These are phyloP conservation scores for Lathyrus sativus DNA, from an alignment of 306 rosid genomes.

Conservation along the genomic window DNA sequence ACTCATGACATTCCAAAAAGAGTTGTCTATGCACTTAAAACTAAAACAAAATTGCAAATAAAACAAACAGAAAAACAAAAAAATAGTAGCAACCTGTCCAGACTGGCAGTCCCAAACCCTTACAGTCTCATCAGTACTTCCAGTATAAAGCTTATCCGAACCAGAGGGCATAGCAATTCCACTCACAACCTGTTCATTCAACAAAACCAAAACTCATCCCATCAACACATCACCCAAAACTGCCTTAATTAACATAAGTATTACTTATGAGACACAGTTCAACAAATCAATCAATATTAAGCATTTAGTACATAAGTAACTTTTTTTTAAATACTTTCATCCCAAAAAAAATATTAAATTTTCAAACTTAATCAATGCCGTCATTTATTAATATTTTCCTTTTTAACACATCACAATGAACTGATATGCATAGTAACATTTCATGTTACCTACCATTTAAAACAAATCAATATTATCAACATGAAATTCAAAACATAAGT, in stretches of 20 bases:
- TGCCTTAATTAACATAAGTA: slow-evolving; percentile 2
- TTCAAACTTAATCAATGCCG: not conserved
- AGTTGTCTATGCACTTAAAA: not conserved
- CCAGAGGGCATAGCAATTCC: slow-evolving; percentile 92
- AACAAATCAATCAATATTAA: not conserved
- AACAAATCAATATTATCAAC: not conserved
- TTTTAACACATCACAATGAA: not conserved
- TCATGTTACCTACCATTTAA: not conserved
- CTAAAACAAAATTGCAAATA: slow-evolving; percentile 5
- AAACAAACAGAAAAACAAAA: not conserved
- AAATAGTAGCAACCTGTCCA: slow-evolving; percentile 71
- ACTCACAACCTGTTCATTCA: slow-evolving; percentile 70
- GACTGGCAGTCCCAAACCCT: slow-evolving; percentile 95
- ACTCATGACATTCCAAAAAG: slow-evolving; percentile 7
- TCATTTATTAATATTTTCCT: not conserved
- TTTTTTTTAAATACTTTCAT: not conserved
- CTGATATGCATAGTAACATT: not conserved
- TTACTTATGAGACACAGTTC: not conserved
- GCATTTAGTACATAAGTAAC: not conserved
- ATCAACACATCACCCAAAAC: slow-evolving; percentile 29
- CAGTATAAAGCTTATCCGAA: slow-evolving; percentile 90
- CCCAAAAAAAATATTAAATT: not conserved
- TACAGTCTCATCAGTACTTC: slow-evolving; percentile 84
- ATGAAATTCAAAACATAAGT: not conserved
- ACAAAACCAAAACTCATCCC: slow-evolving; percentile 26